These are phyloP conservation scores for Leishmania aethiopica DNA, from an alignment of 208 protist genomes.

Conservation along the genomic window DNA sequence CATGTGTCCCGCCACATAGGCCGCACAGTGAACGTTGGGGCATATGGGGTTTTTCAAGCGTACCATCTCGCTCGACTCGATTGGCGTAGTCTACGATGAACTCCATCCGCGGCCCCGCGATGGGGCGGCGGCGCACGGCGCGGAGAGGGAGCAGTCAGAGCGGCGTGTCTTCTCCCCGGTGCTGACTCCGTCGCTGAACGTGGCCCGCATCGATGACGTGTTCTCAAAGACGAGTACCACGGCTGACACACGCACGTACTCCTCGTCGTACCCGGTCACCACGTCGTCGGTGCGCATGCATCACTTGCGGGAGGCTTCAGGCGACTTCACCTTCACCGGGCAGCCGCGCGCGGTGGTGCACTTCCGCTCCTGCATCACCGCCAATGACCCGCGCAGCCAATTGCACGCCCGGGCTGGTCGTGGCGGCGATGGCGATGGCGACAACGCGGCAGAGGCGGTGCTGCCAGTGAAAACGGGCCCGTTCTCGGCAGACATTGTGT, in stretches of 20 bases:
- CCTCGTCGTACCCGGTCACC: slow-evolving; percentile 33
- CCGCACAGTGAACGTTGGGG: background rate
- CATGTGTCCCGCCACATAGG: background rate
- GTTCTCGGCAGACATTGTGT: slow-evolving; percentile 74
- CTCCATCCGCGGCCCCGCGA: slow-evolving; percentile 3
- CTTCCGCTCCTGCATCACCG: slow-evolving; percentile 80
- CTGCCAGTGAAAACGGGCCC: slow-evolving; percentile 66
- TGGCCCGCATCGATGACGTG: slow-evolving; percentile 34
- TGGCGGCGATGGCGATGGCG: background rate
- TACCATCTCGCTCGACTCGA: slow-evolving; percentile 48
- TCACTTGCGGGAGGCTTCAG: slow-evolving; percentile 37
- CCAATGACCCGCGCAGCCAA: slow-evolving; percentile 27
- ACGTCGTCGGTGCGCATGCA: slow-evolving; percentile 36
- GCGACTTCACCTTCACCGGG: slow-evolving; percentile 71
- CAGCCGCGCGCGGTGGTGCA: slow-evolving; percentile 65
- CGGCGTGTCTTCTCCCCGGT: slow-evolving; percentile 14
- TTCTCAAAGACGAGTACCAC: slow-evolving; percentile 51
- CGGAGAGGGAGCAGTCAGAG: slow-evolving; percentile 15
- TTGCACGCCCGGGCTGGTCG: slow-evolving; percentile 3
- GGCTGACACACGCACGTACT: slow-evolving; percentile 41
- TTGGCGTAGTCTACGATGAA: slow-evolving; percentile 51
- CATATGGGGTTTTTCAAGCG: slow-evolving; percentile 45
- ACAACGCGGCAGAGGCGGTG: slow-evolving; percentile 4
- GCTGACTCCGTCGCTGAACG: slow-evolving; percentile 4
- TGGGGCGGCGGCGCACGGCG: slow-evolving; percentile 8